These are phyloP conservation scores for Cercospora zeae-maydis DNA, from an alignment of 2,329 filamentous ascomycete species.

Conservation along the genomic window DNA sequence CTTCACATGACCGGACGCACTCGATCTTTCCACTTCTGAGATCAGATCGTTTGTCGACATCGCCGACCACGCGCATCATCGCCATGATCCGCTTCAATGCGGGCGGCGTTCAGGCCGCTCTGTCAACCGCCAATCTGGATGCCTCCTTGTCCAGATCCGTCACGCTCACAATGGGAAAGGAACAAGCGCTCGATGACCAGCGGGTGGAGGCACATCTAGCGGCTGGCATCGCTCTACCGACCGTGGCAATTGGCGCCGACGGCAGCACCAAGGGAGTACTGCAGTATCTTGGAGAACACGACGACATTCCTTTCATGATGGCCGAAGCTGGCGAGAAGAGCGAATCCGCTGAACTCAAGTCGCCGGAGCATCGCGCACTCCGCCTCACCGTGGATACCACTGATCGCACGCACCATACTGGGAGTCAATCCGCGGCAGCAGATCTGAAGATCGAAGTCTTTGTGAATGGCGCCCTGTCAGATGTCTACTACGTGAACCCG, in stretches of 20 bases:
- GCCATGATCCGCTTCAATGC: conserved; percentile 24
- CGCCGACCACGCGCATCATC: background rate
- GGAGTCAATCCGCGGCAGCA: conserved; percentile 3
- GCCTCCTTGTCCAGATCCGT: conserved; percentile 22
- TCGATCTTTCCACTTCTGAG: background rate
- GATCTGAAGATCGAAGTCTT: conserved; percentile 49
- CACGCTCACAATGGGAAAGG: conserved; percentile 18
- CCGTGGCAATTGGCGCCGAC: conserved; percentile 24
- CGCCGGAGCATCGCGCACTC: conserved; percentile 13
- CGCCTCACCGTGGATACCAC: conserved; percentile 14
- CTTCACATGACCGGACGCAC: background rate
- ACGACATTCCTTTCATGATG: conserved; percentile 35
- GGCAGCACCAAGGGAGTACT: conserved; percentile 23
- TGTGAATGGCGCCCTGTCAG: conserved; percentile 45
- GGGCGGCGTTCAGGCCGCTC: conserved; percentile 29
- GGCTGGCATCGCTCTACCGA: conserved; percentile 18
- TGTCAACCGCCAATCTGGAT: conserved; percentile 25
- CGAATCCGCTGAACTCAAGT: background rate
- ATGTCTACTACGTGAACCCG: conserved; percentile 24
- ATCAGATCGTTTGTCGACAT: background rate
- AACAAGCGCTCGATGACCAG: conserved; percentile 23
- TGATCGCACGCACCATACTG: background rate
- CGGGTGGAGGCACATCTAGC: conserved; percentile 19
- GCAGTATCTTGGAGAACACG: conserved; percentile 34
- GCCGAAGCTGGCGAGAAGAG: conserved; percentile 29